These are phyloP conservation scores for Mortierella sp. DNA, from an alignment of 371 early-diverging fungal genomes.

Conservation along the genomic window DNA sequence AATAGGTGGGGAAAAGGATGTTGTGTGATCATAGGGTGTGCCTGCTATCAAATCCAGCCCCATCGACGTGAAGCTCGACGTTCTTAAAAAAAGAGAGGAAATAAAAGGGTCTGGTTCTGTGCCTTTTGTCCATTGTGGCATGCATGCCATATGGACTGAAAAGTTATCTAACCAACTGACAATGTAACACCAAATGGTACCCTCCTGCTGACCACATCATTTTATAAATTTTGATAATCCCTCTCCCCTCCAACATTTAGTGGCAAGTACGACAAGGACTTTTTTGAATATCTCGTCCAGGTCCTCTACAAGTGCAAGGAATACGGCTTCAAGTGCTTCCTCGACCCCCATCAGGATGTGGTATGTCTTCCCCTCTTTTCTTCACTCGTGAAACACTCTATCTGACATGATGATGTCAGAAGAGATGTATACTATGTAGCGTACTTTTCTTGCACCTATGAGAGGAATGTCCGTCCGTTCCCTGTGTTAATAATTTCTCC, in stretches of 20 bases:
- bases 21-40: neutral
- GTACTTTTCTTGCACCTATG: neutral
- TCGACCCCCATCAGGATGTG: conserved; percentile 87
- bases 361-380: conserved; percentile 51
- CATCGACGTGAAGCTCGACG: neutral
- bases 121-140: conserved; percentile 2
- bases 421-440: too few species aligned
- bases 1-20: neutral
- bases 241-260: conserved; percentile 37
- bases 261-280: conserved; percentile 88
- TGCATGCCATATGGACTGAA: neutral
- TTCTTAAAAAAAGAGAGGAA: neutral
- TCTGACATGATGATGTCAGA: conserved; percentile 3
- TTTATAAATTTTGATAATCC: conserved; percentile 1
- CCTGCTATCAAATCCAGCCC: neutral
- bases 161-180: neutral
- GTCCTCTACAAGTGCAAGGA: conserved; percentile 72
- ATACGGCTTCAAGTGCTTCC: conserved; percentile 82
- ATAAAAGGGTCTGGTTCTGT: neutral
- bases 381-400: neutral
- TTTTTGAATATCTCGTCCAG: conserved; percentile 80
- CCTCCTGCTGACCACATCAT: conserved; percentile 21
- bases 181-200: neutral
- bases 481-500: neutral
- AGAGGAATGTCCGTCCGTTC: neutral